These are phyloP conservation scores for Protomyces gravidus DNA, from an alignment of 1,139 yeast species.

Conservation along the genomic window DNA sequence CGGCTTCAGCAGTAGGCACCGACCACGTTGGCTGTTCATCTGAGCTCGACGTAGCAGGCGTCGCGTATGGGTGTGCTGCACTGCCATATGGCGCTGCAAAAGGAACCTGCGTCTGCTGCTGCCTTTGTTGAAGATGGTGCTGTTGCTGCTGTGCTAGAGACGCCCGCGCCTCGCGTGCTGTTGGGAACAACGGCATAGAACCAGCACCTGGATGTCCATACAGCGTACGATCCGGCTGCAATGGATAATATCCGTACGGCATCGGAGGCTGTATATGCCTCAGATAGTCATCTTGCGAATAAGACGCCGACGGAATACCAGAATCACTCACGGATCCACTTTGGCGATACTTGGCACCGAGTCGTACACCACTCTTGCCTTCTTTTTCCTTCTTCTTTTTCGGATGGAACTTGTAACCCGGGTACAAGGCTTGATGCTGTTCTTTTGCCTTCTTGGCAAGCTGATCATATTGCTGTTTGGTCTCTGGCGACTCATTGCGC, in stretches of 20 bases:
- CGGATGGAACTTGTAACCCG: constrained; percentile 31
- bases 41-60: background rate
- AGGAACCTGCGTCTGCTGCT: background rate
- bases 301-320: background rate
- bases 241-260: background rate
- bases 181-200: background rate
- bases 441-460: constrained; percentile 29
- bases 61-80: background rate
- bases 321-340: background rate
- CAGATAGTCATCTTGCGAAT: background rate
- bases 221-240: background rate
- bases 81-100: background rate
- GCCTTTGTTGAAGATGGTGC: too few relatives aligned
- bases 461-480: constrained; percentile 28
- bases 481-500: constrained; percentile 36
- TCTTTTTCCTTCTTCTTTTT: constrained; percentile 27
- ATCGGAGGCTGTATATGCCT: background rate
- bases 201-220: background rate
- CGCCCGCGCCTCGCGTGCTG: constrained; percentile 1
- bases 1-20: background rate
- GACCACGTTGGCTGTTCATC: background rate
- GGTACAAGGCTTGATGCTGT: constrained; percentile 25
- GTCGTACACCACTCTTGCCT: background rate
- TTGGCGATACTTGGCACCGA: background rate
- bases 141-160: background rate